Evolutionary conservation across 345 rosid genomes (phyloP).

Genomic region (Rhodamnia argentea): DNA sequence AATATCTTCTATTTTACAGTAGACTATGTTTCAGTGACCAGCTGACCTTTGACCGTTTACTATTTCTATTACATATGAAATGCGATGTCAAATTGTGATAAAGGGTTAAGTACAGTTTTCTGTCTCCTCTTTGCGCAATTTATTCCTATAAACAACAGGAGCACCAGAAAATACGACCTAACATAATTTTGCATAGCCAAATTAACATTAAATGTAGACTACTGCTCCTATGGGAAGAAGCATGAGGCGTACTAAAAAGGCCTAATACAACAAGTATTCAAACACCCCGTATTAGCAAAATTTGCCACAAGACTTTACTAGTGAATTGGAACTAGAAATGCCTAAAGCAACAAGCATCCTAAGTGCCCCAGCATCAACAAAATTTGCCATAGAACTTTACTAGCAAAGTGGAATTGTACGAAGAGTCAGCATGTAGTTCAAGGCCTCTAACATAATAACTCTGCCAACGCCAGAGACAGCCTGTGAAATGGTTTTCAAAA

Average conservation of each 20-base stretch:
- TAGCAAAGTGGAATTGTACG: neutral
- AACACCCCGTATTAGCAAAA: neutral
- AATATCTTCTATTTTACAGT: neutral
- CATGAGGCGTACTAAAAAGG: neutral
- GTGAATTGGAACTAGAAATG: neutral
- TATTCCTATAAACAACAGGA: neutral
- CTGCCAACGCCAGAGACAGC: neutral
- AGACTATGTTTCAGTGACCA: neutral
- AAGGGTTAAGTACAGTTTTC: neutral
- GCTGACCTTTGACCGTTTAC: neutral
- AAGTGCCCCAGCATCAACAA: neutral
- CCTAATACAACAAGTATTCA: neutral
- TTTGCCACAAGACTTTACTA: neutral
- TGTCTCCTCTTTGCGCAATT: neutral
- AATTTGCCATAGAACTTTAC: neutral
- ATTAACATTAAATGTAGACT: neutral
- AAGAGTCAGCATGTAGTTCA: neutral
- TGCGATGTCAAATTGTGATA: neutral
- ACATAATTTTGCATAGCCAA: neutral
- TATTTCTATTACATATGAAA: neutral
- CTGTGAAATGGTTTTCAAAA: neutral
- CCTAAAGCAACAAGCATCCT: neutral
- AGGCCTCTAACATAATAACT: neutral
- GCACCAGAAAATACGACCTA: neutral
- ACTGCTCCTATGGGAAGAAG: neutral